Evolutionary conservation across 208 protist species (phyloP).

Genomic region (Crithidia expoeki): DNA sequence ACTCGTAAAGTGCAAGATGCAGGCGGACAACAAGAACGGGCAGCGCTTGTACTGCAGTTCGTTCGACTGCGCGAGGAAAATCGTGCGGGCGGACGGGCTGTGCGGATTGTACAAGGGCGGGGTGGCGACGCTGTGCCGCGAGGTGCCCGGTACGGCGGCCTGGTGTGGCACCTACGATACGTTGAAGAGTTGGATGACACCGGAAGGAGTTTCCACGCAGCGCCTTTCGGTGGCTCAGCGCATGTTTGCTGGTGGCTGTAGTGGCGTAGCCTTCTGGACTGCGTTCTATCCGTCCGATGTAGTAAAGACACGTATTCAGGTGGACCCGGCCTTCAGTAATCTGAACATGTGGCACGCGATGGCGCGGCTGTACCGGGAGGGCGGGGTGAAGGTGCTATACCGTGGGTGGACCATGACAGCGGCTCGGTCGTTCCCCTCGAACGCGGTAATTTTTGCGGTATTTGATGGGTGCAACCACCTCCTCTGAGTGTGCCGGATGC

Average conservation of each 20-base stretch:
- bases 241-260: conserved; percentile 79
- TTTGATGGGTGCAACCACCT: conserved; percentile 57
- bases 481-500: not conserved
- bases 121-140: conserved; percentile 67
- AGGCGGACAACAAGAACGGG: conserved; percentile 53
- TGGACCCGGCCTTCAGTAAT: conserved; percentile 45
- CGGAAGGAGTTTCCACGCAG: conserved; percentile 29
- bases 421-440: conserved; percentile 82
- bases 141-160: conserved; percentile 81
- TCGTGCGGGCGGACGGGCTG: conserved; percentile 45
- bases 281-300: conserved; percentile 88
- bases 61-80: conserved; percentile 55
- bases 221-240: conserved; percentile 51
- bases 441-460: conserved; percentile 70
- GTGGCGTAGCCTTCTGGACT: conserved; percentile 85
- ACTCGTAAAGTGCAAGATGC: conserved; percentile 87
- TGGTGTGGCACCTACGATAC: conserved; percentile 88
- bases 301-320: conserved; percentile 87
- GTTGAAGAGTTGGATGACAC: conserved; percentile 63
- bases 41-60: conserved; percentile 44
- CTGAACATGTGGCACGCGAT: conserved; percentile 44
- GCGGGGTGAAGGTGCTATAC: conserved; percentile 73
- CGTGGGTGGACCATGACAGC: conserved; percentile 77
- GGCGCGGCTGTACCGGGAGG: conserved; percentile 49
- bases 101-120: conserved; percentile 71